Conservation (phyloP, 2,329 filamentous ascomycete genomes). For the Fusarium tuaranense region DNA sequence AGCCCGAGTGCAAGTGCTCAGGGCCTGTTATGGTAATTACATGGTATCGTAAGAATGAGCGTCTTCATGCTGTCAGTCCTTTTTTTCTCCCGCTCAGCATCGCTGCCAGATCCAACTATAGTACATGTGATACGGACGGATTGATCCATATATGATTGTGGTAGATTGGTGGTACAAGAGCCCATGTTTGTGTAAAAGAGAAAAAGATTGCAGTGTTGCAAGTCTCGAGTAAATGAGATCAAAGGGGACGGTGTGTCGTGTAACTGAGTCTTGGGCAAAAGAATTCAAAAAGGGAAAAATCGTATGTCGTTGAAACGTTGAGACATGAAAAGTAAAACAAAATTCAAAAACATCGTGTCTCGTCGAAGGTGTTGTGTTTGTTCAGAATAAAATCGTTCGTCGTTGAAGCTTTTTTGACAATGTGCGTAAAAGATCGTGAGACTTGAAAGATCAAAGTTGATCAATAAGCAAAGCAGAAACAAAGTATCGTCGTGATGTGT, state of each 20-base stretch:
- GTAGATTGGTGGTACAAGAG: constrained; percentile 30
- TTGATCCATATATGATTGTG: constrained; percentile 14
- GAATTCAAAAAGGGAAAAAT: constrained; percentile 14
- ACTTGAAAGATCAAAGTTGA: constrained; percentile 27
- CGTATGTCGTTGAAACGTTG: constrained; percentile 29
- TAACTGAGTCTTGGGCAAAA: background rate
- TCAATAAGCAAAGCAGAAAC: constrained; percentile 35
- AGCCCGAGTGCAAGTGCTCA: constrained; percentile 18
- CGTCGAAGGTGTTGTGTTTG: constrained; percentile 29
- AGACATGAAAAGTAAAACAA: constrained; percentile 26
- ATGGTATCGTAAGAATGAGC: constrained; percentile 43
- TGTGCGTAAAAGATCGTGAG: constrained; percentile 39
- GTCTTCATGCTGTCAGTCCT: constrained; percentile 32
- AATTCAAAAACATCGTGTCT: constrained; percentile 36
- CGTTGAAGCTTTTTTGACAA: constrained; percentile 30
- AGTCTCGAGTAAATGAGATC: constrained; percentile 7
- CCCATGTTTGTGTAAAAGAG: constrained; percentile 9
- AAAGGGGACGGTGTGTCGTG: background rate
- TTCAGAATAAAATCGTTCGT: constrained; percentile 40
- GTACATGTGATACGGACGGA: constrained; percentile 35
- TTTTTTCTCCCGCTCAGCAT: constrained; percentile 29
- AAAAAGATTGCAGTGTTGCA: constrained; percentile 10
- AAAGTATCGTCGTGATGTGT: constrained; percentile 42
- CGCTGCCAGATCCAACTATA: constrained; percentile 36
- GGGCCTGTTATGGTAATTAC: constrained; percentile 30